These are phyloP conservation scores for Calonectria multiphialidica DNA, from an alignment of 2,329 filamentous ascomycete species.

Conservation along the genomic window DNA sequence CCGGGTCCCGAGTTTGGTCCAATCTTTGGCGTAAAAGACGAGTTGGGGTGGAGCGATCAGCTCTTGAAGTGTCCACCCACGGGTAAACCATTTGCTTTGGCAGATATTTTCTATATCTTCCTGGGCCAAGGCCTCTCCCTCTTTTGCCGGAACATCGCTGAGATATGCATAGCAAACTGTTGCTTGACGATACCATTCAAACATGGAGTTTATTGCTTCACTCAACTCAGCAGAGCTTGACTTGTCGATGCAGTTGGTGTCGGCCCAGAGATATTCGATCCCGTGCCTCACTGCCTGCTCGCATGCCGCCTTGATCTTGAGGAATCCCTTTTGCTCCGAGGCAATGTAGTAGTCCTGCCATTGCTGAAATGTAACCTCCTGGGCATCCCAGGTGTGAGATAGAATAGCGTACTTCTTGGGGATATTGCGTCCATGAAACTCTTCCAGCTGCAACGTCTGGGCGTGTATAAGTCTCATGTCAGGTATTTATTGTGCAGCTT, in stretches of 20 bases:
- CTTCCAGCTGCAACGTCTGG: not conserved
- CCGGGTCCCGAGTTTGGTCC: not conserved
- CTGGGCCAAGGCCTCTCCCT: not conserved
- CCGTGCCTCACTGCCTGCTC: not conserved
- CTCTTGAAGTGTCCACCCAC: constrained; percentile 9
- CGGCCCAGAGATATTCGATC: not conserved
- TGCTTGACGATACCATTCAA: constrained; percentile 25
- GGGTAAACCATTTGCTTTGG: constrained; percentile 3
- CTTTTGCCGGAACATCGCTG: constrained; percentile 12
- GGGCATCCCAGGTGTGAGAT: not conserved
- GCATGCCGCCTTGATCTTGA: not conserved
- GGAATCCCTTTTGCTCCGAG: not conserved
- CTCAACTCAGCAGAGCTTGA: not conserved
- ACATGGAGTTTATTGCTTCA: constrained; percentile 34
- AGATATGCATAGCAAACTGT: constrained; percentile 27
- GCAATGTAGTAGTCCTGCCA: not conserved
- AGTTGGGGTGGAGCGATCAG: not conserved
- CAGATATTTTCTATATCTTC: not conserved
- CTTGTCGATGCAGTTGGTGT: not conserved
- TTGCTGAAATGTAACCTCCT: not conserved
- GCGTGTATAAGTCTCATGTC: not conserved
- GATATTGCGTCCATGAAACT: not conserved
- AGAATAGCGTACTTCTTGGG: not conserved
- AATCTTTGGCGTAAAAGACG: not conserved
- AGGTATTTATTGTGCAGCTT: not conserved